Evolutionary conservation across 2,329 filamentous ascomycete genomes (phyloP), one percentile per base, ranked within the genome.

Genomic region (Beauveria pseudobassiana): DNA sequence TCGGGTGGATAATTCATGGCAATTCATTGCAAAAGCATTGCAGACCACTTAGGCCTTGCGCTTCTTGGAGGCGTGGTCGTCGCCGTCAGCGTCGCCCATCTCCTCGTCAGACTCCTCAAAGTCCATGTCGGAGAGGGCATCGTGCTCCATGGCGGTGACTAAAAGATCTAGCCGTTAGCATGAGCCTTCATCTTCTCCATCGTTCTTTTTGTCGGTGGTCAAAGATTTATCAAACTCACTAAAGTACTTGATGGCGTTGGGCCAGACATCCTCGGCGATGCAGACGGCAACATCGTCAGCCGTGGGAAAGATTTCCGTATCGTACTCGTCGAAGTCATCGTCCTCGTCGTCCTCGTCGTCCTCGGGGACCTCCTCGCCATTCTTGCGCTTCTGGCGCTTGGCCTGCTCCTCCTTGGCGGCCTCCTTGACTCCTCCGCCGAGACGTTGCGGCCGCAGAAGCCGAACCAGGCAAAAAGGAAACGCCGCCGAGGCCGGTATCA

Each of bases 381-480:
- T 77, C 66, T 77, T 76, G 67, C 76, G 75, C 59, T 74, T 73
- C 70, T 76, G 69, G 65, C 84, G 81, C 68, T 78, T 79, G 76
- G 87, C 83, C 55, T 80, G 75, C 67, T 88, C 83, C 68, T 85
- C 80, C 74, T 85, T 83, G 26, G 73, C 75, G 7, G 87, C 88
- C 64, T 82, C 77, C 66, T 77, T 77, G 68, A 88, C 80, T 96
- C 89, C 74, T 90, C 88, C 2, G 85, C 87, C 52, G 83, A 84
- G 68, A 96, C 78, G 69, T 84, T 84, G 65, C 84, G 79, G 65
- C 86, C 90, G 64, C 82, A 85, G 78, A 87, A 97, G 59, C 88
- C 90, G 73, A 97, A 97, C 83, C 88, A 95, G 62, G 87, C 85
- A 73, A 97, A 97, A 97, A 96, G 76, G 88, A 92, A 56, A 87